Conservation (phyloP, 495 filamentous ascomycete genomes). For the Articulospora tetracladia region DNA sequence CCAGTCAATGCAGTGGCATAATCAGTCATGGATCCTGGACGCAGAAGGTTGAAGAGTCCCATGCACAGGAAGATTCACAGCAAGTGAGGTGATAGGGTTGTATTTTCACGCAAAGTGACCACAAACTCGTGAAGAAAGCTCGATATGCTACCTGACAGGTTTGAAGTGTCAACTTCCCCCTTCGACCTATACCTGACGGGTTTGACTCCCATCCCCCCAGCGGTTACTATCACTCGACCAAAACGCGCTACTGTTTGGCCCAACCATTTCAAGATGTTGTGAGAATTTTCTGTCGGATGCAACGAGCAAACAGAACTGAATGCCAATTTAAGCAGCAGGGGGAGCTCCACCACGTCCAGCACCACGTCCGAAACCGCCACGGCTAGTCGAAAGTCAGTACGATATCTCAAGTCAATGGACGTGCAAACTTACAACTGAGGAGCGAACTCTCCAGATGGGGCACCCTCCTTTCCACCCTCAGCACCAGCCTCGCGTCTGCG, state of each 20-base stretch:
- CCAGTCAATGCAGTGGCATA: too few relatives aligned
- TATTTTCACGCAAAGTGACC: conserved; percentile 12
- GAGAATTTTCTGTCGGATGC: conserved; percentile 38
- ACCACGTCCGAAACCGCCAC: conserved; percentile 91
- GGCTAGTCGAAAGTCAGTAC: conserved; percentile 48
- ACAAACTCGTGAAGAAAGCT: conserved; percentile 27
- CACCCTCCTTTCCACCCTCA: conserved; percentile 85
- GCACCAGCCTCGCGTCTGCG: conserved; percentile 74
- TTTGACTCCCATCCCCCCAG: conserved; percentile 27
- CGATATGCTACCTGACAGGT: conserved; percentile 30
- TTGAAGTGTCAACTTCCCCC: conserved; percentile 40
- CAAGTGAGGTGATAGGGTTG: not conserved
- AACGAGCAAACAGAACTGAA: conserved; percentile 29
- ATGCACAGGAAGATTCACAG: not conserved
- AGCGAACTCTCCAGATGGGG: conserved; percentile 90
- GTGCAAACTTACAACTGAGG: conserved; percentile 72
- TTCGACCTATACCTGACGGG: conserved; percentile 30
- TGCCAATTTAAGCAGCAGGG: conserved; percentile 57
- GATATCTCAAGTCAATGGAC: not conserved
- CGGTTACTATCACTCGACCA: conserved; percentile 47
- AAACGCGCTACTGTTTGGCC: conserved; percentile 42
- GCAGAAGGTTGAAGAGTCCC: not conserved
- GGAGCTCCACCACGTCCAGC: conserved; percentile 82
- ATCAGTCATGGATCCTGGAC: too few relatives aligned
- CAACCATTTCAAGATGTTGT: conserved; percentile 44